phyloP scores from a whole-genome alignment of 192 early-diverging fungal genomes.

The Coemansia sp. region DNA sequence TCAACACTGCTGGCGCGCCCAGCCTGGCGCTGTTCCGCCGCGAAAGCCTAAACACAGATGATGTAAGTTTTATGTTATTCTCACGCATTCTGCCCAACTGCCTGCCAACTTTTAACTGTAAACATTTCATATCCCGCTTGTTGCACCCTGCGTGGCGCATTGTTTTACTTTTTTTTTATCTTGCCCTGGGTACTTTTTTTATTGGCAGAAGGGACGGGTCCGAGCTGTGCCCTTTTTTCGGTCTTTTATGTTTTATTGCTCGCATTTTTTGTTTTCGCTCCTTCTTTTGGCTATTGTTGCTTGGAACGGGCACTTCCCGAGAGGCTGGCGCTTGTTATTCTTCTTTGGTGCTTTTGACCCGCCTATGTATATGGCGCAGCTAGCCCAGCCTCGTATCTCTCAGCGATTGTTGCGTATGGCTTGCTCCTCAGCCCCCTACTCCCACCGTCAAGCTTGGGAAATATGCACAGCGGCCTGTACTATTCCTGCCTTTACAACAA shows the following conservation, averaged over 20 bases:
- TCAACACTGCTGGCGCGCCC: conserved; percentile 11
- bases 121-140: conserved; percentile 9
- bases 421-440: neutral
- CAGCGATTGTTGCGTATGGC: neutral
- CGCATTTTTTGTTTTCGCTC: neutral
- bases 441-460: neutral
- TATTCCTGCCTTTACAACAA: conserved; percentile 6
- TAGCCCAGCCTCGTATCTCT: neutral
- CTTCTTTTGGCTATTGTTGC: neutral
- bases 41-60: conserved; percentile 31
- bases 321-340: neutral
- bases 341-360: neutral
- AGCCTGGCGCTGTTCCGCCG: conserved; percentile 22
- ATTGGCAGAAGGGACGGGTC: neutral
- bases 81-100: neutral
- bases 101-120: conserved; percentile 5
- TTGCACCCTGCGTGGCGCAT: conserved; percentile 13
- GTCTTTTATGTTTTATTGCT: neutral
- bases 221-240: neutral
- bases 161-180: neutral
- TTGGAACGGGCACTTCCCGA: neutral
- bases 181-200: neutral
- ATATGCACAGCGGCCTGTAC: neutral
- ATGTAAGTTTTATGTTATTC: conserved; percentile 29
- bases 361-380: neutral